These are phyloP conservation scores for Dioszegia aurantiaca DNA, from an alignment of 768 basidiomycete species.

Conservation along the genomic window DNA sequence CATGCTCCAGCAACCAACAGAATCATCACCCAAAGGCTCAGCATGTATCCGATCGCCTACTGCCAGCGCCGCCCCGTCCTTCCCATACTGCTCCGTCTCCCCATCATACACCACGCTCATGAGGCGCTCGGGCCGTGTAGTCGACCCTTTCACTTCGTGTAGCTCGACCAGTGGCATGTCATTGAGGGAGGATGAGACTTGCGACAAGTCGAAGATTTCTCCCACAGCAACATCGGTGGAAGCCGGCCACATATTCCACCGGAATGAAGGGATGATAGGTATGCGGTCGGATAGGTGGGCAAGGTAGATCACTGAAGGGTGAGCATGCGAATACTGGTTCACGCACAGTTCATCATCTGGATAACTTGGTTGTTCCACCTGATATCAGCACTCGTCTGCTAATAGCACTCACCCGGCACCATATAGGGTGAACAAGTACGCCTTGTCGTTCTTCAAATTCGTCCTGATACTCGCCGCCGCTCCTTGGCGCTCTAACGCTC, in stretches of 20 bases:
- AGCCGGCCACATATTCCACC: neutral
- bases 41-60: constrained; percentile 14
- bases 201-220: constrained; percentile 19
- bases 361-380: constrained; percentile 23
- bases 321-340: neutral
- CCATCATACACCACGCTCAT: constrained; percentile 19
- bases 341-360: constrained; percentile 21
- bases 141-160: constrained; percentile 20
- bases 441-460: constrained; percentile 19
- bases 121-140: constrained; percentile 9
- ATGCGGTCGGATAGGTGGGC: constrained; percentile 18
- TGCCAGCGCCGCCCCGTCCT: neutral
- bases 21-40: constrained; percentile 10
- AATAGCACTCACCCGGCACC: constrained; percentile 14
- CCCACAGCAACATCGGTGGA: constrained; percentile 14
- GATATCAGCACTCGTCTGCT: neutral
- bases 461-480: constrained; percentile 13
- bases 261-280: constrained; percentile 22
- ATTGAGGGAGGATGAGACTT: constrained; percentile 15
- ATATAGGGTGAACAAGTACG: constrained; percentile 12
- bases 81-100: constrained; percentile 13
- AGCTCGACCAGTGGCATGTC: constrained; percentile 20
- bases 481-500: constrained; percentile 17
- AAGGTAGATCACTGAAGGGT: constrained; percentile 22
- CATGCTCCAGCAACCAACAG: constrained; percentile 22